phyloP scores from a whole-genome alignment of 768 basidiomycete genomes.

The Grammothele lineata region DNA sequence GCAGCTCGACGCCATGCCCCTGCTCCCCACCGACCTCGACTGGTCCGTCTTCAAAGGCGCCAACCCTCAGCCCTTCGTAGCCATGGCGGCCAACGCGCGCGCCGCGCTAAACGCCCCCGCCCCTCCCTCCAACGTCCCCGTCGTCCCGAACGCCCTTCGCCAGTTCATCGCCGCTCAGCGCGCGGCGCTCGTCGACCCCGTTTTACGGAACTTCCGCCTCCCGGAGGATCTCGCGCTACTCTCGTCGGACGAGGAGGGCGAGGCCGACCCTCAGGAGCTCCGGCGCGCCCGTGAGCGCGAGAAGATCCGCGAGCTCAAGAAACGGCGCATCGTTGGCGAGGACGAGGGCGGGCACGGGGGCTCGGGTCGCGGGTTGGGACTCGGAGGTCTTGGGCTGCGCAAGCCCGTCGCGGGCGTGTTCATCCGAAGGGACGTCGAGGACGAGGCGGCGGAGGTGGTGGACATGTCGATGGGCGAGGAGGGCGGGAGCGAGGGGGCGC shows the following conservation, averaged over 20 bases:
- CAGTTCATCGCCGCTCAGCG: conserved; percentile 51
- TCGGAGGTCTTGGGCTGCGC: conserved; percentile 18
- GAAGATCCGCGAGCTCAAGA: conserved; percentile 55
- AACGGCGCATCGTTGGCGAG: conserved; percentile 38
- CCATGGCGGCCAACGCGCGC: conserved; percentile 38
- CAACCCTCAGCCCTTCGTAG: conserved; percentile 55
- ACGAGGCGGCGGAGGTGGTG: conserved; percentile 59
- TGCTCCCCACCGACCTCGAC: conserved; percentile 48
- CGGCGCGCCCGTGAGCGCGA: conserved; percentile 43
- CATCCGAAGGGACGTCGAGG: conserved; percentile 51
- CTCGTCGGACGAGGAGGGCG: conserved; percentile 19
- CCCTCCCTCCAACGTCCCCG: conserved; percentile 38
- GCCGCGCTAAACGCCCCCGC: conserved; percentile 33
- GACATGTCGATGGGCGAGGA: conserved; percentile 39
- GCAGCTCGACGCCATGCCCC: conserved; percentile 39
- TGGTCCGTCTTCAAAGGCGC: conserved; percentile 56
- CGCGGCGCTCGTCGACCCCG: conserved; percentile 44
- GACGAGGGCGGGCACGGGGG: conserved; percentile 8
- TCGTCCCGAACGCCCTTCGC: conserved; percentile 44
- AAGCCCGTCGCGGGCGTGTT: conserved; percentile 39
- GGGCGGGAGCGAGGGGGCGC: not conserved
- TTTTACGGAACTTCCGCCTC: conserved; percentile 30
- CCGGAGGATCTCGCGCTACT: conserved; percentile 20
- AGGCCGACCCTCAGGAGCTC: conserved; percentile 37
- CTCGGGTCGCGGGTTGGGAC: too few relatives aligned